These are phyloP conservation scores for Zopfia rhizophila DNA, from an alignment of 2,329 filamentous ascomycete species.

Conservation along the genomic window DNA sequence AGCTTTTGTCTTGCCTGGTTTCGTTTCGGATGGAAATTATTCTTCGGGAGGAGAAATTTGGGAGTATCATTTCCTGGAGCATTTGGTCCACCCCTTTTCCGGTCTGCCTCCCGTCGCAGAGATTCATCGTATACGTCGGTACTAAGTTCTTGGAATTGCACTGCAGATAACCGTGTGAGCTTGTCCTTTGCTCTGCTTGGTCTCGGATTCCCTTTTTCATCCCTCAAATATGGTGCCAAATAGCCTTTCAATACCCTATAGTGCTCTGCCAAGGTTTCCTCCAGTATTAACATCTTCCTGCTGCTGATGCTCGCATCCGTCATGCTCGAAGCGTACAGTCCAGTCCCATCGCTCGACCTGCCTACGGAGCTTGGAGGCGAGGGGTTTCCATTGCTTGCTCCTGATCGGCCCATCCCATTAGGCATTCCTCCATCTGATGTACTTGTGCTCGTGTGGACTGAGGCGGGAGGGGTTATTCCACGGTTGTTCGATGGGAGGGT, in stretches of 20 bases:
- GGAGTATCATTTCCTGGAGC: slow-evolving; percentile 58
- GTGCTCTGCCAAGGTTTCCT: slow-evolving; percentile 81
- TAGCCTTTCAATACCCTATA: slow-evolving; percentile 83
- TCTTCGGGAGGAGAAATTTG: slow-evolving; percentile 81
- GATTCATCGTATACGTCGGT: slow-evolving; percentile 98
- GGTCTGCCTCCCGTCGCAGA: slow-evolving; percentile 79
- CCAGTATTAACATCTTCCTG: slow-evolving; percentile 67
- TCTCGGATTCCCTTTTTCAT: slow-evolving; percentile 77
- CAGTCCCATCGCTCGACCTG: slow-evolving; percentile 82
- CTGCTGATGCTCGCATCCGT: slow-evolving; percentile 69
- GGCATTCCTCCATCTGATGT: slow-evolving; percentile 59
- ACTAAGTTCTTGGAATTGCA: slow-evolving; percentile 97
- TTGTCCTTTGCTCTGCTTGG: slow-evolving; percentile 95
- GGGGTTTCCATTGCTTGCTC: slow-evolving; percentile 62
- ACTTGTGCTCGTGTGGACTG: slow-evolving; percentile 52
- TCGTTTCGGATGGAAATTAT: slow-evolving; percentile 92
- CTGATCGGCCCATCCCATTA: slow-evolving; percentile 62
- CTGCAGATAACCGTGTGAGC: slow-evolving; percentile 84
- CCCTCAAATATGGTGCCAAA: slow-evolving; percentile 74
- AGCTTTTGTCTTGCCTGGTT: slow-evolving; percentile 98
- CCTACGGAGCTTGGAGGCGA: slow-evolving; percentile 91
- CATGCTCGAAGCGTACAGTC: slow-evolving; percentile 65
- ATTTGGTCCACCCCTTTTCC: slow-evolving; percentile 56
- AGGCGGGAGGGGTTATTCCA: slow-evolving; percentile 46
- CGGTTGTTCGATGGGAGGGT: slow-evolving; percentile 46